Base-by-base conservation (phyloP, 1,139 yeast genomes). In the Saccharomycopsis hybrid region DNA sequence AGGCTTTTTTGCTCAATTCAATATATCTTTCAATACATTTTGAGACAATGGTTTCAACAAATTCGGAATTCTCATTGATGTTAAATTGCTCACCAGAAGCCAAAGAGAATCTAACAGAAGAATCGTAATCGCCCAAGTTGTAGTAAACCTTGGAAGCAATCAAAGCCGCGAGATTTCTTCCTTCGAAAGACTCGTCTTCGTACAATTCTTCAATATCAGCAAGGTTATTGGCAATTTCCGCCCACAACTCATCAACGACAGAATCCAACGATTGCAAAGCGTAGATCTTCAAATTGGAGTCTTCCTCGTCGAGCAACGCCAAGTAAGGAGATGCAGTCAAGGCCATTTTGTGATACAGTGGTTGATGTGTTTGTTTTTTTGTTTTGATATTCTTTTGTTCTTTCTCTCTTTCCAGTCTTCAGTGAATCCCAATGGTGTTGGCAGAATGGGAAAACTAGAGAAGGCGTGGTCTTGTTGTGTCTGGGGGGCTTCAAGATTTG, bases 61-160 rank as follows among this genome's bases (percentile, higher is more conserved):
- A 92, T 69, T 90, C 96, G n/a, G 89, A 77, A 57, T 78, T 75
- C 58, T 82, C 86, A 53, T 76, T 63, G 50, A 89, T 72, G 65
- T 90, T 78, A 63, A 94, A 88, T 60, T 78, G 81, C 40, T 80
- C 77, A 30, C 89, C 96, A 9, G 98, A 94, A 44, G 80, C 82
- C 47, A 92, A 76, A 2, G 96, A 92, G 65, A 82, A 92, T 63
- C 79, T 84, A 57, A 92, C 96, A 9, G 96, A 85, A 4, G 94
- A 78, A 57, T 87, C 95, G 62, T 85, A 89, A 64, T 92, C 98
- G 44, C 97, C 97, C 60, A 92, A 75, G 65, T 94, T 90, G 67
- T 89, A 94, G 70, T 92, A 94, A 18, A 92, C 95, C 67, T 92
- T 92, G 31, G 97, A 88, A 5, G 92, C 92, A 56, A 92, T 79